A percentile compares a stretch with the other conserved stretches of the same genome.
Evolutionary conservation across 345 rosid genomes (phyloP).

Genomic region (Linum tenue): DNA sequence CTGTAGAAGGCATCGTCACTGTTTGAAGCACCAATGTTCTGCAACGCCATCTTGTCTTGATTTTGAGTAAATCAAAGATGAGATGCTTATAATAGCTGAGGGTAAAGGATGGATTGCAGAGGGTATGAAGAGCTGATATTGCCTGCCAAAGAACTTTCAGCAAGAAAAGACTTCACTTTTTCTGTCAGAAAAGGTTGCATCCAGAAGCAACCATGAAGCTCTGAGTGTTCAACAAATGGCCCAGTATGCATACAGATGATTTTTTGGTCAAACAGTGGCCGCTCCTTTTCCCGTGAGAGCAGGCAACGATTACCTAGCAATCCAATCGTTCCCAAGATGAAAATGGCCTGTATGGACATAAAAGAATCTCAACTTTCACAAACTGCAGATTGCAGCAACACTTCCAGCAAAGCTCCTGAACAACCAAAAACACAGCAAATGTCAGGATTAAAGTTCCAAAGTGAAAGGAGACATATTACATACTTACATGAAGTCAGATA

Average conservation of each 20-base stretch:
- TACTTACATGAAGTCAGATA: background rate
- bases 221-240: constrained; percentile 16
- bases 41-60: constrained; percentile 60
- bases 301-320: constrained; percentile 77
- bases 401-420: constrained; percentile 41
- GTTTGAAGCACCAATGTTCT: constrained; percentile 87
- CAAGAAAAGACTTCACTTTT: constrained; percentile 11
- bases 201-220: constrained; percentile 26
- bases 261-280: constrained; percentile 23
- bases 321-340: constrained; percentile 58
- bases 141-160: constrained; percentile 6
- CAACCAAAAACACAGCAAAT: background rate
- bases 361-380: constrained; percentile 53
- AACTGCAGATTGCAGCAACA: constrained; percentile 33
- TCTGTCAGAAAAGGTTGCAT: constrained; percentile 23
- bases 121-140: constrained; percentile 11
- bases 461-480: background rate
- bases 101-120: background rate
- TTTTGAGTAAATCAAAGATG: background rate
- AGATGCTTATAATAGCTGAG: constrained; percentile 14
- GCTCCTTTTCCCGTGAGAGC: constrained; percentile 49
- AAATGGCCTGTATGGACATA: constrained; percentile 80
- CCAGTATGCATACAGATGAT: constrained; percentile 50
- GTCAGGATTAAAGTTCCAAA: background rate
- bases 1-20: constrained; percentile 89